Conservation (phyloP, 352 stramenopile species). For the Stramenopiles sp. region DNA sequence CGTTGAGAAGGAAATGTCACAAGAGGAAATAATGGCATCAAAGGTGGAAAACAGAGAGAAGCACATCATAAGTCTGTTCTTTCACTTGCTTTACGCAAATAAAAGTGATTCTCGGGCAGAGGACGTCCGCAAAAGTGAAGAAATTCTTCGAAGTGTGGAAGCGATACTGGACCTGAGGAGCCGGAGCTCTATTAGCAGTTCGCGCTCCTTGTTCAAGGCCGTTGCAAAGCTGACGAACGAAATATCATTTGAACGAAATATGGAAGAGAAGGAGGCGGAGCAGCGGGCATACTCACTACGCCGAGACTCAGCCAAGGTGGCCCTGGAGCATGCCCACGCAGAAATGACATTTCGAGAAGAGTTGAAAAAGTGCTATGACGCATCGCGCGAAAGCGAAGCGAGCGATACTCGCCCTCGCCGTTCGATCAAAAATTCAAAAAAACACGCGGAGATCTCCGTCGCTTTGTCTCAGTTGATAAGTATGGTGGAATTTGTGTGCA, state of each 20-base stretch:
- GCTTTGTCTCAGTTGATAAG: neutral
- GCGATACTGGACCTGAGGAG: neutral
- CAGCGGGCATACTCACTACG: neutral
- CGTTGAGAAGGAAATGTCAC: neutral
- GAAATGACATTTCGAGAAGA: neutral
- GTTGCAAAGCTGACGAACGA: neutral
- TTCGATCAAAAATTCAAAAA: neutral
- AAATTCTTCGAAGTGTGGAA: neutral
- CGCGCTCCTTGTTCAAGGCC: neutral
- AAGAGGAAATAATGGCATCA: neutral
- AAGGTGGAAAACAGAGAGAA: neutral
- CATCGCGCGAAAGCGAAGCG: neutral
- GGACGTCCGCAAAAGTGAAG: neutral
- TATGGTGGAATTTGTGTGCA: neutral
- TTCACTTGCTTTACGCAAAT: neutral
- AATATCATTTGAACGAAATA: neutral
- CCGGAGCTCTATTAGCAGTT: neutral
- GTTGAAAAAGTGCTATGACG: neutral
- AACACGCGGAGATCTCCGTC: neutral
- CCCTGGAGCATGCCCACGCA: neutral
- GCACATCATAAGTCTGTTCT: neutral
- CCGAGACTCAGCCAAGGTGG: neutral
- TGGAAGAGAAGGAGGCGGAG: neutral
- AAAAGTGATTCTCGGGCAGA: neutral
- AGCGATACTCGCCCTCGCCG: neutral